phyloP scores from a whole-genome alignment of 2,329 filamentous ascomycete species.

The Cercospora zeae-maydis region DNA sequence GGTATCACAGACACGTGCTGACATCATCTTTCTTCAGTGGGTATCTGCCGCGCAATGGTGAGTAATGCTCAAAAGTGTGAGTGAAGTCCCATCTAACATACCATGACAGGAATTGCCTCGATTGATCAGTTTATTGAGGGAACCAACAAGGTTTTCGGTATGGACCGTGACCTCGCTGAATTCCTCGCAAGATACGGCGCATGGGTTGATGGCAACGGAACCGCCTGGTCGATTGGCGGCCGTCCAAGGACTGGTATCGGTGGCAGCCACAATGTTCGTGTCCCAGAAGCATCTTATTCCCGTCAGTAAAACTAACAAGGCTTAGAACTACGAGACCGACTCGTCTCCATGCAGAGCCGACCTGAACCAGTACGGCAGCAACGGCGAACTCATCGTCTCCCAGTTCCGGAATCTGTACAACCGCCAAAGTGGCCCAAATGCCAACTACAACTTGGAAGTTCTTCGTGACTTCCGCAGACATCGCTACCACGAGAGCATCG shows the following conservation, averaged over 20 bases:
- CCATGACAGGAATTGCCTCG: slow-evolving; percentile 29
- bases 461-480: slow-evolving; percentile 29
- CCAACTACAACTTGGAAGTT: slow-evolving; percentile 34
- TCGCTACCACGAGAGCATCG: slow-evolving; percentile 31
- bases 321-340: slow-evolving; percentile 36
- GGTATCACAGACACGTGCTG: not conserved
- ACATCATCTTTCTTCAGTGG: not conserved
- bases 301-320: not conserved
- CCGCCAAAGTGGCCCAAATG: slow-evolving; percentile 20
- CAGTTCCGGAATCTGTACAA: slow-evolving; percentile 30
- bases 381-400: slow-evolving; percentile 19
- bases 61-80: not conserved
- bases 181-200: slow-evolving; percentile 24
- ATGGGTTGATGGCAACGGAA: slow-evolving; percentile 24
- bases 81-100: slow-evolving; percentile 26
- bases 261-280: slow-evolving; percentile 32
- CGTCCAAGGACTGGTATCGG: slow-evolving; percentile 22
- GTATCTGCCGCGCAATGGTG: slow-evolving; percentile 30
- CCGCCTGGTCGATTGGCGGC: slow-evolving; percentile 22
- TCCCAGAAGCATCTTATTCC: not conserved
- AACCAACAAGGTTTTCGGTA: slow-evolving; percentile 33
- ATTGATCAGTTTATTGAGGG: slow-evolving; percentile 36
- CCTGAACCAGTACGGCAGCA: slow-evolving; percentile 31
- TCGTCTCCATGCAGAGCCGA: slow-evolving; percentile 35
- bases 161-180: slow-evolving; percentile 28